Evolutionary conservation across 1,284 basidiomycete genomes (phyloP), one percentile per base, ranked within the genome.

Genomic region (Porphyrellus sp.): DNA sequence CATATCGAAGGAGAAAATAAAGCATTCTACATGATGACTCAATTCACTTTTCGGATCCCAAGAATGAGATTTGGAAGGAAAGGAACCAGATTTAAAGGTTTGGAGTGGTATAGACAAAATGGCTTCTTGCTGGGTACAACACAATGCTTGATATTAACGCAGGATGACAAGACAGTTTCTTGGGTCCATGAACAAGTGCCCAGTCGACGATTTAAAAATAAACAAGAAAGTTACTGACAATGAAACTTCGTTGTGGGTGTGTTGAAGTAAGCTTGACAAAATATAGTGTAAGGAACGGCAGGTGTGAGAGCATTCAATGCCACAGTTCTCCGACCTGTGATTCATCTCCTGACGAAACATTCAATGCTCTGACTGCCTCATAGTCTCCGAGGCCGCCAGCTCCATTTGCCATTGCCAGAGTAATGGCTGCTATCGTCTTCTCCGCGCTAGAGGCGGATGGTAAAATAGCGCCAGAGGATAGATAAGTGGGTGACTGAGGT

Each of bases 361-460:
- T 71, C 39, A 76, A 64, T 27, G 72, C 70, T 54, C 74, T 76
- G 38, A 85, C 70, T 8, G 77, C 74, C 51, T 74, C 72, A 56
- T 87, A 88, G 61, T 88, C 85, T 51, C 72, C 79, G 37, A 88
- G 68, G 38, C 83, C 77, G 4, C 80, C 83, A n/a, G 85, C 83
- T 31, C 85, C 86, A 57, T 80, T 86, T 7, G 83, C 83, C 64
- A 88, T 74, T 15, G 82, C 84, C 6, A 88, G 69, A 43, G 73
- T 77, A 18, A 87, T 71, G 15, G 80, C 82, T 21, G 79, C 82
- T 42, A 87, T 71, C n/a, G 78, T 79, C 60, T 82, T 84, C 53
- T 85, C 83, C 13, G 77, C 72, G 38, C 72, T 72, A 34, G 77
- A 72, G 12, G 77, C 61, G 37, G 64, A 58, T 44, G 49, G 57